Evolutionary conservation across 495 filamentous ascomycete genomes (phyloP), one percentile per base, ranked within the genome.

Genomic region (Penicillium angulare): DNA sequence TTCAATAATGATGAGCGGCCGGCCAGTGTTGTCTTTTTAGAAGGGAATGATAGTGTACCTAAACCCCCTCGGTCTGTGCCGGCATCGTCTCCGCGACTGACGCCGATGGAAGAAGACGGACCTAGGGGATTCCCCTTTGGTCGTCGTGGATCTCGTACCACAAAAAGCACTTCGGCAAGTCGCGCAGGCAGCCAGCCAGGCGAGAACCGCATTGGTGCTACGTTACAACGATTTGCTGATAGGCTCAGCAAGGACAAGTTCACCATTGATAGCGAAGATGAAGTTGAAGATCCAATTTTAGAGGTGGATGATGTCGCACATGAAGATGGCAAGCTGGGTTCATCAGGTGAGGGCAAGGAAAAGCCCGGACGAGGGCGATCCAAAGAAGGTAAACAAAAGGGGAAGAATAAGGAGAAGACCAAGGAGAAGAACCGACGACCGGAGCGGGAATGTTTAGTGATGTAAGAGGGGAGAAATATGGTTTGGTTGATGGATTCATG

Each of bases 401-500:
- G 61, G 12, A 74, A 71, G 55, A 27, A 55, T 20, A 71, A 62
- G 39, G 72, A 75, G 27, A 77, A 70, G 43, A 69, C 61, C 15
- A 75, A 72, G 48, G 74, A 72, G 56, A 81, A 71, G 51, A 73
- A 54, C 67, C 63, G 51, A 26, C 76, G 68, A 39, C 81, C 83
- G 7, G 89, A 95, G 45, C 74, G 88, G 40, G 88, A 92, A 62
- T 95, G 89, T 70, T 55, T 69, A 23, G 65, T 84, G 33, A 81
- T 83, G 76, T 84, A 64, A 73, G 49, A 12, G 16, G 8, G 27
- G 20, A 31, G 27, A 31, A 26, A 38, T 4, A 12, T 41, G 32
- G 35, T 33, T 22, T 10, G 38, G 27, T 29, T 47, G 26, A 26
- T 27, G 35, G 33, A 38, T 56, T 31, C 13, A 40, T 49, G 53